Evolutionary conservation across 2,329 filamentous ascomycete genomes (phyloP).

Genomic region (Dactylellina parvicollis): DNA sequence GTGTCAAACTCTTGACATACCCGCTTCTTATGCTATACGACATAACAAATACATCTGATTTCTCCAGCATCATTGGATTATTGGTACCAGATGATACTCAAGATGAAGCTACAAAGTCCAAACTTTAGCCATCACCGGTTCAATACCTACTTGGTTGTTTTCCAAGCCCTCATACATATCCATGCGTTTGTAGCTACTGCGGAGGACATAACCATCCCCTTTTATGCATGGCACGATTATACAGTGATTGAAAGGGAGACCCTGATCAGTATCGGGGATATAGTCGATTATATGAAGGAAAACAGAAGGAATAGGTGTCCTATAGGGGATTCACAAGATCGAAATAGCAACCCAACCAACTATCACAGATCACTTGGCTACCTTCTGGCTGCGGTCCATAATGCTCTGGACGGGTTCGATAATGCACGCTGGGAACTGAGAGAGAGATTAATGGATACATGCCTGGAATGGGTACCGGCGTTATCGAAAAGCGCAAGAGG

Average conservation of each 20-base stretch:
- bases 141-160: neutral
- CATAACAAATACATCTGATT: neutral
- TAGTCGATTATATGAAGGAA: neutral
- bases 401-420: neutral
- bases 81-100: neutral
- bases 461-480: neutral
- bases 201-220: too few species aligned
- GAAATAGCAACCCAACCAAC: neutral
- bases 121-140: neutral
- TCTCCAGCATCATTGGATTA: too few species aligned
- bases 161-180: neutral
- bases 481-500: neutral
- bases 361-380: slow-evolving; percentile 11
- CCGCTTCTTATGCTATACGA: too few species aligned
- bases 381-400: neutral
- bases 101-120: neutral
- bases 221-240: neutral
- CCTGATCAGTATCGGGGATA: neutral
- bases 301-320: neutral
- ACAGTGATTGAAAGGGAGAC: neutral
- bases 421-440: slow-evolving; percentile 2
- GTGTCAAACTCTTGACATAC: too few species aligned
- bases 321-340: slow-evolving; percentile 3
- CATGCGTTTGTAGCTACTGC: neutral
- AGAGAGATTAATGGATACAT: neutral